A percentile compares a stretch with the other conserved stretches of the same genome.
These are phyloP conservation scores for Dorcoceras hygrometricum DNA, from an alignment of 257 asterid species.

Conservation along the genomic window DNA sequence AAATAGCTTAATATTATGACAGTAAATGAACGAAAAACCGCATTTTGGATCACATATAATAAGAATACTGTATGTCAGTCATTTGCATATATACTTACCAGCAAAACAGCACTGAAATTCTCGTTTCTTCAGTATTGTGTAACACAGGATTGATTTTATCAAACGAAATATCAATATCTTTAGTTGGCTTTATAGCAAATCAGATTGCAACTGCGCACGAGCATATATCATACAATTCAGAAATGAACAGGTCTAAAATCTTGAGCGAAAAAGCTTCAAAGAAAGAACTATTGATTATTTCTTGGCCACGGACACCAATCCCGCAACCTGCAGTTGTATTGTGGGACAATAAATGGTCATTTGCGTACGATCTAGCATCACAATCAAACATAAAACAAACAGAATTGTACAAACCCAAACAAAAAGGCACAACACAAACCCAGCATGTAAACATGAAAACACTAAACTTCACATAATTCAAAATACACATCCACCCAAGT, in stretches of 20 bases:
- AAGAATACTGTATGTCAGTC: conserved; percentile 7
- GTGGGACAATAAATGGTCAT: conserved; percentile 54
- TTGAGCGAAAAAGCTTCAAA: conserved; percentile 45
- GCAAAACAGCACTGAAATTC: conserved; percentile 34
- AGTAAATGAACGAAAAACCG: conserved; percentile 2
- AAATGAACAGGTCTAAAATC: conserved; percentile 31
- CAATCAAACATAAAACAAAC: conserved; percentile 22
- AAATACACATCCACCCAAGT: not conserved
- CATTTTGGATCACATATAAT: conserved; percentile 9
- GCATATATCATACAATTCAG: conserved; percentile 44
- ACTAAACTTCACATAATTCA: not conserved
- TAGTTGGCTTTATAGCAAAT: conserved; percentile 47
- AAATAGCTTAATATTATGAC: not conserved
- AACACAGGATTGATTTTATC: conserved; percentile 40
- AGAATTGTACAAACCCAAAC: conserved; percentile 13
- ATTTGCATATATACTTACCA: conserved; percentile 54
- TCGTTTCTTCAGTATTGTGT: conserved; percentile 44
- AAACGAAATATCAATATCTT: conserved; percentile 49
- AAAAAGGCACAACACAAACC: not conserved
- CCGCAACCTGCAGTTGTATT: conserved; percentile 73
- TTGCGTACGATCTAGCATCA: conserved; percentile 30
- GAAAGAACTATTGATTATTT: conserved; percentile 41
- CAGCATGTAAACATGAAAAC: not conserved
- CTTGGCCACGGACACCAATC: conserved; percentile 69
- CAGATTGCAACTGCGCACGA: conserved; percentile 57